These are phyloP conservation scores for Austroboletus niveus DNA, from an alignment of 1,284 basidiomycete genomes.

Conservation along the genomic window DNA sequence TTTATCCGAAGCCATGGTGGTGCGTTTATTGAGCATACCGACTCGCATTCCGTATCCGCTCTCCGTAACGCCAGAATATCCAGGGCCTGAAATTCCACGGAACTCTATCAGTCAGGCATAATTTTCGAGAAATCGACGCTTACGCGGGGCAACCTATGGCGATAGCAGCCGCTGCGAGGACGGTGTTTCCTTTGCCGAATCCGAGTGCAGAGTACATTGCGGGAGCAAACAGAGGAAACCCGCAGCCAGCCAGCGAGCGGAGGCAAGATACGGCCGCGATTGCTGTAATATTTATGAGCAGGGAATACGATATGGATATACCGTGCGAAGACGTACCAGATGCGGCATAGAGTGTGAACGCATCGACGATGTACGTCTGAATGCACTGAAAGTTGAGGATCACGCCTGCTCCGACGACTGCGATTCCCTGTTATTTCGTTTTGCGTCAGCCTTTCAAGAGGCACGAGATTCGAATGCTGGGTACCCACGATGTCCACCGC, in stretches of 20 bases:
- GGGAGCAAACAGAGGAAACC: slow-evolving; percentile 67
- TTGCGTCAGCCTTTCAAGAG: background rate
- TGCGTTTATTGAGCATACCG: slow-evolving; percentile 4
- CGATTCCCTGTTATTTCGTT: slow-evolving; percentile 49
- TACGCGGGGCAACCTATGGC: slow-evolving; percentile 64
- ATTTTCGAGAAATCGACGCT: slow-evolving; percentile 21
- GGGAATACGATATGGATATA: background rate
- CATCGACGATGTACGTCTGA: slow-evolving; percentile 53
- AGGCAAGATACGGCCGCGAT: slow-evolving; percentile 57
- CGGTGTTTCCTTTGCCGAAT: slow-evolving; percentile 62
- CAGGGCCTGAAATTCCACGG: slow-evolving; percentile 9
- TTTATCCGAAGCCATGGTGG: background rate
- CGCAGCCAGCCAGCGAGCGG: slow-evolving; percentile 61
- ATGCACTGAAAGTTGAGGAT: slow-evolving; percentile 47
- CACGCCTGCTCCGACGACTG: slow-evolving; percentile 40
- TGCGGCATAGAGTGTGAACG: slow-evolving; percentile 54
- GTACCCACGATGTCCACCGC: slow-evolving; percentile 58
- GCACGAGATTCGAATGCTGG: background rate
- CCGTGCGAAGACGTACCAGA: slow-evolving; percentile 36
- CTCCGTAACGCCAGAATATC: slow-evolving; percentile 28
- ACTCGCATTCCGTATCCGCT: slow-evolving; percentile 25
- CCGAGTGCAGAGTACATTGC: slow-evolving; percentile 62
- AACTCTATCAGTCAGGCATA: background rate
- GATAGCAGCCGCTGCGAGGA: slow-evolving; percentile 56
- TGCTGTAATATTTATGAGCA: slow-evolving; percentile 34